Percentiles rank a stretch among this genome's conserved stretches.
These are phyloP conservation scores for Hyphodiscus sp. DNA, from an alignment of 2,329 filamentous ascomycete genomes.

Conservation along the genomic window DNA sequence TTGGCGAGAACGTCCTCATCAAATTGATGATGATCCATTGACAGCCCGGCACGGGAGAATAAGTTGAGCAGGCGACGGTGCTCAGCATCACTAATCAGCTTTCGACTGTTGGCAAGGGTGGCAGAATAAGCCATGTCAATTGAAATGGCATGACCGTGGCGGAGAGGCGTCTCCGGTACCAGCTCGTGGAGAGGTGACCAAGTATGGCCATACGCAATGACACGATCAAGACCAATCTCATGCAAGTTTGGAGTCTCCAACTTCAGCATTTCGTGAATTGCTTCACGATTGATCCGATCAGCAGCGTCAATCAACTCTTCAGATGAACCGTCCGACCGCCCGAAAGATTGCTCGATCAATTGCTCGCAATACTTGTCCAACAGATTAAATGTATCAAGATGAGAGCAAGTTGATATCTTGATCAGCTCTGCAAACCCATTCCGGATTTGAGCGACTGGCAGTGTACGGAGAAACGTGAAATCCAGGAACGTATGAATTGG, in stretches of 20 bases:
- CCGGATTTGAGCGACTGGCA: conserved; percentile 61
- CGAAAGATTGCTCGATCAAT: conserved; percentile 59
- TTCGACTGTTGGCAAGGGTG: conserved; percentile 58
- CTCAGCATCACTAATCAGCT: conserved; percentile 52
- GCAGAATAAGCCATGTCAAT: conserved; percentile 73
- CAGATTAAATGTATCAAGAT: conserved; percentile 58
- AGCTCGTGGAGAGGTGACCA: conserved; percentile 70
- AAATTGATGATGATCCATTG: conserved; percentile 65
- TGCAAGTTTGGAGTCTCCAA: conserved; percentile 68
- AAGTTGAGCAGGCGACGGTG: conserved; percentile 57
- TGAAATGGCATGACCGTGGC: conserved; percentile 68
- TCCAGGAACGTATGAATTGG: conserved; percentile 68
- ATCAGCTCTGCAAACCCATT: conserved; percentile 71
- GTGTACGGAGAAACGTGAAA: conserved; percentile 63
- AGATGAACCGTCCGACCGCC: conserved; percentile 49
- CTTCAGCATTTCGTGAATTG: conserved; percentile 67
- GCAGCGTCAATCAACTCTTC: conserved; percentile 53
- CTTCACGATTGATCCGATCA: conserved; percentile 61
- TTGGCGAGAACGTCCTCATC: conserved; percentile 58
- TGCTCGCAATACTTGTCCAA: conserved; percentile 65
- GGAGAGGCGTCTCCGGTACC: conserved; percentile 59
- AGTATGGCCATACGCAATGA: conserved; percentile 70
- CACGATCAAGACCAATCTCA: conserved; percentile 58
- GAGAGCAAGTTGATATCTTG: conserved; percentile 68
- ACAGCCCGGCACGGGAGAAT: conserved; percentile 63